These are phyloP conservation scores for Cryptococcus wingfieldii DNA, from an alignment of 1,284 basidiomycete species.

Conservation along the genomic window DNA sequence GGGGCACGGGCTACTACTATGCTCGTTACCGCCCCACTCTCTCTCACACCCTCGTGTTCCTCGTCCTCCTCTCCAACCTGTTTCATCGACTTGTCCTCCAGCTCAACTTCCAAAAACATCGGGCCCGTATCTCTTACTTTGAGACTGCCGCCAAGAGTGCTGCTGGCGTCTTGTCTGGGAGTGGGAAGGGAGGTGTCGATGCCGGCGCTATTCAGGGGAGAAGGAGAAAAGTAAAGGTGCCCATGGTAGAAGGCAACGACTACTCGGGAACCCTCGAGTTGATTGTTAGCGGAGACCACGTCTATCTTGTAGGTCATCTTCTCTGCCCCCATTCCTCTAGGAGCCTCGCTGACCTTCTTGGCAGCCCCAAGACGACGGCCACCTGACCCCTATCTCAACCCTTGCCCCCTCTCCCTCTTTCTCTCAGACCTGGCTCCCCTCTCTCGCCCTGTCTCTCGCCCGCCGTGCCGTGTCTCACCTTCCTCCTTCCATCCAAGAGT, in stretches of 20 bases:
- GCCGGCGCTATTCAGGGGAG: slow-evolving; percentile 10
- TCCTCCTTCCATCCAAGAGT: slow-evolving; percentile 17
- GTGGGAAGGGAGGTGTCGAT: slow-evolving; percentile 5
- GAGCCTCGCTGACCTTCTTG: slow-evolving; percentile 5
- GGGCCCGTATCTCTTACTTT: slow-evolving; percentile 65
- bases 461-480: slow-evolving; percentile 11
- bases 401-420: slow-evolving; percentile 35
- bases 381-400: slow-evolving; percentile 33
- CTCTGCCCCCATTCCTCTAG: not conserved
- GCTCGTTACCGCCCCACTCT: slow-evolving; percentile 86
- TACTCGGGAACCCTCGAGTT: slow-evolving; percentile 39
- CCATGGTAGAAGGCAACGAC: slow-evolving; percentile 41
- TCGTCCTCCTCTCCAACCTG: slow-evolving; percentile 65
- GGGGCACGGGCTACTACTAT: slow-evolving; percentile 71
- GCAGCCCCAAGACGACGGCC: slow-evolving; percentile 44
- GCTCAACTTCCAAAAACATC: slow-evolving; percentile 70
- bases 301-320: slow-evolving; percentile 40
- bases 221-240: slow-evolving; percentile 45
- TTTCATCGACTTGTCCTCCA: slow-evolving; percentile 74
- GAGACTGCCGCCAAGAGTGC: slow-evolving; percentile 59
- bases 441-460: slow-evolving; percentile 15
- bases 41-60: slow-evolving; percentile 68
- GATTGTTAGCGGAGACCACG: slow-evolving; percentile 42
- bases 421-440: slow-evolving; percentile 41
- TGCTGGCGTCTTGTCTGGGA: slow-evolving; percentile 62